These are phyloP conservation scores for Tolypocladium inflatum DNA, from an alignment of 2,329 filamentous ascomycete genomes.

Conservation along the genomic window DNA sequence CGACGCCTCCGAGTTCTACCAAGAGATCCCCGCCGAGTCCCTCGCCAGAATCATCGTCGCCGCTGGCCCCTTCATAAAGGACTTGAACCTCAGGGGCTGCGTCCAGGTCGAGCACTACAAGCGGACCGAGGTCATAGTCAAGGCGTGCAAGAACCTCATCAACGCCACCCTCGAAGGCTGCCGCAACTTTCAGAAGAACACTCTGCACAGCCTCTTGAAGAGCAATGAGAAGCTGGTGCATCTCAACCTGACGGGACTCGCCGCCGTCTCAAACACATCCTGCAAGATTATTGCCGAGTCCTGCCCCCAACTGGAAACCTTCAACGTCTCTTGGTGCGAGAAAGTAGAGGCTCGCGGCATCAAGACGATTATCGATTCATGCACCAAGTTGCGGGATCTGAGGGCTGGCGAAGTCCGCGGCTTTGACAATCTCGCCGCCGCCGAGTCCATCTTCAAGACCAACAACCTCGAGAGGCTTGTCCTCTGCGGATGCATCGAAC, in stretches of 20 bases:
- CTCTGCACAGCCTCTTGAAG: conserved; percentile 65
- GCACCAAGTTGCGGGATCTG: conserved; percentile 66
- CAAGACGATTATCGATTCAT: conserved; percentile 61
- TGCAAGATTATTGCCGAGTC: conserved; percentile 78
- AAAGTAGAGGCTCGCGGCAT: conserved; percentile 74
- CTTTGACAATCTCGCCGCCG: conserved; percentile 65
- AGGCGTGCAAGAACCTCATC: conserved; percentile 76
- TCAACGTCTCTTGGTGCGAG: conserved; percentile 91
- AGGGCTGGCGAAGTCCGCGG: conserved; percentile 73
- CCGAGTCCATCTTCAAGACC: conserved; percentile 63
- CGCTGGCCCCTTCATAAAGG: conserved; percentile 81
- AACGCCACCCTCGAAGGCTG: conserved; percentile 86
- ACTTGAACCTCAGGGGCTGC: conserved; percentile 85
- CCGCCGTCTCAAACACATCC: conserved; percentile 70
- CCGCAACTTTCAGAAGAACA: conserved; percentile 68
- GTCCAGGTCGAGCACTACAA: conserved; percentile 80
- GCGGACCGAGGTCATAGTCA: conserved; percentile 66
- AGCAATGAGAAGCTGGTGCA: conserved; percentile 71
- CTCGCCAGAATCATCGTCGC: conserved; percentile 76
- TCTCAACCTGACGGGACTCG: conserved; percentile 76
- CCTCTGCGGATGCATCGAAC: conserved; percentile 67
- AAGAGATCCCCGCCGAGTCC: conserved; percentile 73
- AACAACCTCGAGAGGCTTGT: conserved; percentile 80
- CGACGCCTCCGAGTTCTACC: conserved; percentile 80
- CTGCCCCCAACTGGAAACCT: conserved; percentile 70